Evolutionary conservation across 2,329 filamentous ascomycete species (phyloP).

Genomic region (Hypoxylon sp.): DNA sequence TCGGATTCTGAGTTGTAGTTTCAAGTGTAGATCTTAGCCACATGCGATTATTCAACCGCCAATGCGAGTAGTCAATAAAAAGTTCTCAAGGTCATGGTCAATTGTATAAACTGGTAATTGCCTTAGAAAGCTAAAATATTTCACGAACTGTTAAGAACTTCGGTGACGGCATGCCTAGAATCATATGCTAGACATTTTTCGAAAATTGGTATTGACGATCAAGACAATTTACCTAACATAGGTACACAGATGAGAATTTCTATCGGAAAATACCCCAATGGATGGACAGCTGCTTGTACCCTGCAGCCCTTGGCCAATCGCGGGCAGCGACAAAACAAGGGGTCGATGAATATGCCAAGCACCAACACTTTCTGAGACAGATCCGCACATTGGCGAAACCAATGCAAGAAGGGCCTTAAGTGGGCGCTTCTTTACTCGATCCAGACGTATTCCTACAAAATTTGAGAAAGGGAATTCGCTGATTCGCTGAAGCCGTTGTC

Average conservation of each 20-base stretch:
- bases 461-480: constrained; percentile 29
- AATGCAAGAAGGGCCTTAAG: constrained; percentile 36
- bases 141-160: background rate
- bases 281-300: constrained; percentile 14
- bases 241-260: constrained; percentile 1
- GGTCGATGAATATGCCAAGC: constrained; percentile 38
- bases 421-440: constrained; percentile 22
- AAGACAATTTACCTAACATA: background rate
- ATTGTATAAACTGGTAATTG: background rate
- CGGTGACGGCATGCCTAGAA: background rate
- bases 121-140: background rate
- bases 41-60: constrained; percentile 7
- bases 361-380: constrained; percentile 41
- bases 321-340: constrained; percentile 28
- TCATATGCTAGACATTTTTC: background rate
- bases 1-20: constrained; percentile 35
- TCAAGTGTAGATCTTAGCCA: constrained; percentile 38
- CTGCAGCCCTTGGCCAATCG: constrained; percentile 30
- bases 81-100: background rate
- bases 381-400: constrained; percentile 45
- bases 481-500: constrained; percentile 39
- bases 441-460: constrained; percentile 16
- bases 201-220: constrained; percentile 3
- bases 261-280: constrained; percentile 9
- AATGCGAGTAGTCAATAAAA: constrained; percentile 6